A percentile compares a stretch with the other conserved stretches of the same genome.
phyloP scores from a whole-genome alignment of 2,329 filamentous ascomycete genomes.

The Periconia sp. region DNA sequence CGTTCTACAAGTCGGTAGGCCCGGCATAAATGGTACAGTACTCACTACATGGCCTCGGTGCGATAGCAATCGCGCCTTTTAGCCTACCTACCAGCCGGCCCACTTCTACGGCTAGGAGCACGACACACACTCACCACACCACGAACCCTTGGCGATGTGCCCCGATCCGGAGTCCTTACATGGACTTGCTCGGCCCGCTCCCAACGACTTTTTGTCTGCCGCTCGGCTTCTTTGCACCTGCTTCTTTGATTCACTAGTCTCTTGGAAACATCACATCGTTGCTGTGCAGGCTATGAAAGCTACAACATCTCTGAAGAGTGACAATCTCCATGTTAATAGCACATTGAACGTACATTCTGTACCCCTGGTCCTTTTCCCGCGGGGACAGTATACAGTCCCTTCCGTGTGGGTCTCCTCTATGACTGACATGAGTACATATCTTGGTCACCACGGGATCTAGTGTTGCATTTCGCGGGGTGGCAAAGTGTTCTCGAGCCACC shows the following conservation, averaged over 20 bases:
- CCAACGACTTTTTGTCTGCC: background rate
- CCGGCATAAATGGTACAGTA: background rate
- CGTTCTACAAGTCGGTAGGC: background rate
- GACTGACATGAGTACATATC: background rate
- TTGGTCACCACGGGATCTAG: too few relatives aligned
- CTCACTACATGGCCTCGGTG: background rate
- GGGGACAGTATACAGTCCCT: background rate
- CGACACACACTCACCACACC: slow-evolving; percentile 4
- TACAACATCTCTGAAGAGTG: too few relatives aligned
- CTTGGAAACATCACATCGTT: too few relatives aligned
- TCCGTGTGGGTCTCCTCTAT: background rate
- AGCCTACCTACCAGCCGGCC: background rate
- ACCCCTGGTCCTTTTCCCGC: background rate
- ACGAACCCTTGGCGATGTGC: slow-evolving; percentile 1
- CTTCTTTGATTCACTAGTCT: too few relatives aligned
- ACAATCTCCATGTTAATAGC: background rate
- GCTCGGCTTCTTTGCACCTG: background rate
- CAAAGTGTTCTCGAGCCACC: too few relatives aligned
- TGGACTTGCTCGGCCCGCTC: slow-evolving; percentile 20
- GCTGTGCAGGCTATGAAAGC: background rate
- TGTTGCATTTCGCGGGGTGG: too few relatives aligned
- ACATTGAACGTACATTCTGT: background rate
- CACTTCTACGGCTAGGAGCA: slow-evolving; percentile 11
- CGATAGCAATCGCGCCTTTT: background rate
- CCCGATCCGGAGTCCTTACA: slow-evolving; percentile 3